phyloP scores from a whole-genome alignment of 805 yeast species.

The Lipomyces oligophaga region DNA sequence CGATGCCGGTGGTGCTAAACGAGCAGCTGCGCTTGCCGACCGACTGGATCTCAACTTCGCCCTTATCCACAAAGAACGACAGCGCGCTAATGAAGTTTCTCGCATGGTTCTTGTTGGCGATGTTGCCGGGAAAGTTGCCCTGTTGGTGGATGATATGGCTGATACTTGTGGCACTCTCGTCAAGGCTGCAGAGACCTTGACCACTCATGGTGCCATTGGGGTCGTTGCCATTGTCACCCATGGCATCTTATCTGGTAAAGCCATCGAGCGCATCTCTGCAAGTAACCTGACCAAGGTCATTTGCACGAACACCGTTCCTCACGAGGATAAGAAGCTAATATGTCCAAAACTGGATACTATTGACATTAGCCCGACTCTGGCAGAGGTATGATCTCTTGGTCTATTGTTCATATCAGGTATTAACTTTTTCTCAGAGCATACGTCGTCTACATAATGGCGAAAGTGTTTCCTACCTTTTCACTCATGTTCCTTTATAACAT shows the following conservation, averaged over 20 bases:
- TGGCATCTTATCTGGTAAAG: constrained; percentile 86
- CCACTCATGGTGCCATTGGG: constrained; percentile 73
- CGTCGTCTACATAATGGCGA: constrained; percentile 96
- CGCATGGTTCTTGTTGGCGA: constrained; percentile 96
- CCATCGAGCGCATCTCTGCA: constrained; percentile 64
- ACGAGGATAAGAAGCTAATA: constrained; percentile 53
- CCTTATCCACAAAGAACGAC: constrained; percentile 92
- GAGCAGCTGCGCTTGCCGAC: constrained; percentile 93
- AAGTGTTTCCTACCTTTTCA: constrained; percentile 81
- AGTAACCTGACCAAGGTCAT: constrained; percentile 69
- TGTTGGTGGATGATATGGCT: constrained; percentile 95
- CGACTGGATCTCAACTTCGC: constrained; percentile 89
- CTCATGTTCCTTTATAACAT: constrained; percentile 51
- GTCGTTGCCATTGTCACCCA: constrained; percentile 95
- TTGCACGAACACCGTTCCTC: constrained; percentile 92
- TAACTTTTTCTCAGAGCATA: constrained; percentile 43
- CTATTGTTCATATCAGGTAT: not conserved
- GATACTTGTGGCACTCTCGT: constrained; percentile 97
- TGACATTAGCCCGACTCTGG: constrained; percentile 81
- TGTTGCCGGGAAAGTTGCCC: constrained; percentile 75
- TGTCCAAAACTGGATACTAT: constrained; percentile 73
- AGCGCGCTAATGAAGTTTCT: constrained; percentile 89
- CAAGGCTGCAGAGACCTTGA: constrained; percentile 85
- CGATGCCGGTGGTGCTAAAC: constrained; percentile 98
- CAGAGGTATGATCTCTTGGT: constrained; percentile 84